Base-by-base conservation (phyloP, 2,329 filamentous ascomycete genomes). In the Nothophaeocryptopus gaeumannii region DNA sequence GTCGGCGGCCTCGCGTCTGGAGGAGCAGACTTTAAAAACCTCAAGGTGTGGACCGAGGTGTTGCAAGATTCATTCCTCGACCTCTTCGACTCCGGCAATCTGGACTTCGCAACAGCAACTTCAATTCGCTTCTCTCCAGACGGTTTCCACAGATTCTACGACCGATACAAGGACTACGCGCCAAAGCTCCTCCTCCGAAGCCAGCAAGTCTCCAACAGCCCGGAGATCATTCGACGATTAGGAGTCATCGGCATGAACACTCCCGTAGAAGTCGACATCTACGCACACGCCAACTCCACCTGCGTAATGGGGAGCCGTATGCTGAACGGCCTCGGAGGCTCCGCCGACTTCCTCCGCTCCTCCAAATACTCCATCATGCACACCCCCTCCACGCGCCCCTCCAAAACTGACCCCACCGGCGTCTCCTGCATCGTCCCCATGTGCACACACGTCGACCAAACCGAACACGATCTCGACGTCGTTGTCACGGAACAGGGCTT, bases 181-280 rank as follows among this genome's bases (percentile, higher is more conserved):
- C 79, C 85, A 67, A 92, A 91, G 75, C 81, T 95, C 2, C 85
- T 95, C 49, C 83, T 95, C 40, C 87, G 90, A 55, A 85, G 85
- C n/a, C 89, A 95, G 74, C 82, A 88, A 67, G 87, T 95, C 8
- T 91, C 86, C 64, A 95, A 95, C 78, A 86, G 84, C 2, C 89
- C 89, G 52, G 89, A 95, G 72, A 90, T 95, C 72, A 95, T 95
- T 74, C 83, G 88, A 47, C 82, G 89, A 20, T 77, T 95, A 1
- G 89, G 89, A 54, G 84, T 90, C 59, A 95, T 96, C 62, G 89
- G 88, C 68, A 95, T 95, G 89, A 95, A 95, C 79, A 95, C 89
- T 0, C 89, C 89, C 15, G 88, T 95, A 39, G 90, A 95, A 73
- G 89, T 95, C 12, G 90, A 95, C 72, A 95, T 95, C 64, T 95